Conservation (phyloP, 805 yeast genomes). For the Isabelozyma pseudorhagii region DNA sequence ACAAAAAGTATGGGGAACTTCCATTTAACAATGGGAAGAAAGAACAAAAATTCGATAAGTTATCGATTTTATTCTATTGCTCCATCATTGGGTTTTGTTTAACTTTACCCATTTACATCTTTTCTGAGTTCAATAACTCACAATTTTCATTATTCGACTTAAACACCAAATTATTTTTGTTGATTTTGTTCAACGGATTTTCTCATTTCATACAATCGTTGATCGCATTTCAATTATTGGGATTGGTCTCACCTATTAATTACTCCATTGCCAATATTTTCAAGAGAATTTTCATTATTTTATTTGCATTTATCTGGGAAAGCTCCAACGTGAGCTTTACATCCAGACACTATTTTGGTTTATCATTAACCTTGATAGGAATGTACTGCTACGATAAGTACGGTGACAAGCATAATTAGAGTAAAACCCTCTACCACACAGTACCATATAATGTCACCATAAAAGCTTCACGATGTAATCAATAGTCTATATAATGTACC, state of each 20-base stretch:
- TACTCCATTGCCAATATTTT: constrained; percentile 77
- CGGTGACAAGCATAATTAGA: constrained; percentile 21
- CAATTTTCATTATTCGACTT: constrained; percentile 29
- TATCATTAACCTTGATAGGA: constrained; percentile 35
- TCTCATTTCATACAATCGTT: constrained; percentile 72
- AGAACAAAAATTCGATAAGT: constrained; percentile 56
- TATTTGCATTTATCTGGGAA: constrained; percentile 65
- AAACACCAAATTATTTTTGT: constrained; percentile 21
- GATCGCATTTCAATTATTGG: constrained; percentile 73
- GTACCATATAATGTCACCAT: too few relatives aligned
- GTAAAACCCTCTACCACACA: background rate
- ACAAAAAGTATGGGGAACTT: constrained; percentile 12
- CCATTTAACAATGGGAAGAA: constrained; percentile 14
- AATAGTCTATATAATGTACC: too few relatives aligned
- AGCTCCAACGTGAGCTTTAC: constrained; percentile 25
- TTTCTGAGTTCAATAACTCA: constrained; percentile 45
- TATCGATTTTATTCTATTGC: constrained; percentile 69
- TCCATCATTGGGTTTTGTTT: constrained; percentile 64
- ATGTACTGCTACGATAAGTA: constrained; percentile 42
- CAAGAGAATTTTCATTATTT: constrained; percentile 69
- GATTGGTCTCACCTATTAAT: constrained; percentile 69
- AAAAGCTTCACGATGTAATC: too few relatives aligned
- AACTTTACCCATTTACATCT: constrained; percentile 64
- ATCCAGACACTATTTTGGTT: constrained; percentile 31
- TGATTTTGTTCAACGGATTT: constrained; percentile 60